phyloP scores from a whole-genome alignment of 2,329 filamentous ascomycete genomes.

The Neonectria hederae region DNA sequence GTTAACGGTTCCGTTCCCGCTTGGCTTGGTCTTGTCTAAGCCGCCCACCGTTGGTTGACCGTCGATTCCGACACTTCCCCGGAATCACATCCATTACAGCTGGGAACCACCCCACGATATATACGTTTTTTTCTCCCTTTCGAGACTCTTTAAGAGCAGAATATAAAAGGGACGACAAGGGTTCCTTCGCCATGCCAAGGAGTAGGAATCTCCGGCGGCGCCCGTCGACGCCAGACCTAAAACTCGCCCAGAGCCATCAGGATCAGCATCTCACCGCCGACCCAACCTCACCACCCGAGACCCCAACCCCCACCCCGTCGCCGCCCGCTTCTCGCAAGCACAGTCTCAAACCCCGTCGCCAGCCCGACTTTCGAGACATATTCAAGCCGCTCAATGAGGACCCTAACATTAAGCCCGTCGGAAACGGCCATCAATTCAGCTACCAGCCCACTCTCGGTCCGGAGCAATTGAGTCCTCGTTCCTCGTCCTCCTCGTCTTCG shows the following conservation, averaged over 20 bases:
- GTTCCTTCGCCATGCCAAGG: constrained; percentile 41
- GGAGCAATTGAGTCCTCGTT: constrained; percentile 51
- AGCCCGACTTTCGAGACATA: constrained; percentile 46
- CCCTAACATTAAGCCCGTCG: constrained; percentile 54
- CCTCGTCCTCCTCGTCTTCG: constrained; percentile 46
- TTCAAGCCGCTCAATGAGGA: constrained; percentile 46
- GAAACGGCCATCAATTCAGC: constrained; percentile 55
- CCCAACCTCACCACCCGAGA: constrained; percentile 59
- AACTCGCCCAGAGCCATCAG: constrained; percentile 43
- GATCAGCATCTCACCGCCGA: constrained; percentile 47
- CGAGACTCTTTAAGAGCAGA: constrained; percentile 18
- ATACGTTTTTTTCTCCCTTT: constrained; percentile 37
- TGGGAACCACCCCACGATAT: constrained; percentile 29
- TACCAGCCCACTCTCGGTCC: constrained; percentile 48
- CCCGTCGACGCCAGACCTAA: constrained; percentile 55
- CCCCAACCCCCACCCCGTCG: constrained; percentile 57
- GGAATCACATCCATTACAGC: constrained; percentile 7
- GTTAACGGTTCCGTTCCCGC: constrained; percentile 25
- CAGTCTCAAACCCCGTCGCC: constrained; percentile 44
- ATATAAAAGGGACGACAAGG: constrained; percentile 10
- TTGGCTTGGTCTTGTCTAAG: constrained; percentile 15
- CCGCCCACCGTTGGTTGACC: constrained; percentile 13
- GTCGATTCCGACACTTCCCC: constrained; percentile 7
- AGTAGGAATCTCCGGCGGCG: constrained; percentile 49
- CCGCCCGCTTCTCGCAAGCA: constrained; percentile 48